A percentile compares a stretch with the other conserved stretches of the same genome.
These are phyloP conservation scores for Verticillium alfalfae DNA, from an alignment of 2,329 filamentous ascomycete species.

Conservation along the genomic window DNA sequence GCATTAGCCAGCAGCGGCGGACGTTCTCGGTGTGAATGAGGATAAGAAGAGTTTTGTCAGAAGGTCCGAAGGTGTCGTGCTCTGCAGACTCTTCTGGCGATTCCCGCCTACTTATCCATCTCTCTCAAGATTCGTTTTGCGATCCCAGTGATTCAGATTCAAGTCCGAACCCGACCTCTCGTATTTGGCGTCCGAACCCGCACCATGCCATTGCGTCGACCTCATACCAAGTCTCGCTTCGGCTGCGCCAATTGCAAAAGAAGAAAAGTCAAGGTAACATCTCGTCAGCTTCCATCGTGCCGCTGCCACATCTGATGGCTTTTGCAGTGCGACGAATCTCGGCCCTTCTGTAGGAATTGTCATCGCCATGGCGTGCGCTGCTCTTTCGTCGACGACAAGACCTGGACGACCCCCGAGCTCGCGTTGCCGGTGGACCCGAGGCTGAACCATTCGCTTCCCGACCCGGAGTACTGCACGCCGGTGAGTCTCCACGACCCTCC, in stretches of 20 bases:
- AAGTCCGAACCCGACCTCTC: no score
- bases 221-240: constrained; percentile 16
- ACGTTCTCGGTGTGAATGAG: no score
- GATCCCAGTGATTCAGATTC: background rate
- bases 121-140: background rate
- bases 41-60: no score
- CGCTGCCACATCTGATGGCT: background rate
- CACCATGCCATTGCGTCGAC: constrained; percentile 57
- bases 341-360: constrained; percentile 23
- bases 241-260: background rate
- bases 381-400: constrained; percentile 30
- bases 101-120: background rate
- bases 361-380: constrained; percentile 19
- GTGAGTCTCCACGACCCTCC: background rate
- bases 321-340: constrained; percentile 16
- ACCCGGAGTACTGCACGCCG: background rate
- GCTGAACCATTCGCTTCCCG: background rate
- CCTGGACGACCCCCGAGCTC: background rate
- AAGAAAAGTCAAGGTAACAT: background rate
- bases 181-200: background rate
- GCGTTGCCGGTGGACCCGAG: background rate
- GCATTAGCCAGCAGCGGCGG: no score
- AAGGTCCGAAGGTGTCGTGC: no score
- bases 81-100: no score
- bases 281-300: background rate